These are phyloP conservation scores for Hypoxylon lienhwacheense DNA, from an alignment of 495 filamentous ascomycete genomes.

Conservation along the genomic window DNA sequence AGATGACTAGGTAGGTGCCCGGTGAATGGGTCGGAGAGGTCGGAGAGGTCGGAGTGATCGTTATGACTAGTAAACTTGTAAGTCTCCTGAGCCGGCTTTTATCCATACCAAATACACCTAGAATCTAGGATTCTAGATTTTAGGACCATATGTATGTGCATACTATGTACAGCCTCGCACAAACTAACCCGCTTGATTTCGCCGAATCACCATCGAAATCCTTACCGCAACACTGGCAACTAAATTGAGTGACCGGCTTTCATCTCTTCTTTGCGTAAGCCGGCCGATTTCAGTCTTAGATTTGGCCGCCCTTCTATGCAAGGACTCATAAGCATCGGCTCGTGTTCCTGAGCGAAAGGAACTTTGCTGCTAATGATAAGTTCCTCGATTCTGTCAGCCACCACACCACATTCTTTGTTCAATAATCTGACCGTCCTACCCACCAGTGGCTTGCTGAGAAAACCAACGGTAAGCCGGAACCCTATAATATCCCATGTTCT, in stretches of 20 bases:
- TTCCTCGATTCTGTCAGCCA: conserved; percentile 17
- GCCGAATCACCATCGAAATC: conserved; percentile 30
- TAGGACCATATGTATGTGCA: no score
- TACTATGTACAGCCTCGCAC: conserved; percentile 37
- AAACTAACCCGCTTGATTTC: conserved; percentile 35
- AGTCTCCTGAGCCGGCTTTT: conserved; percentile 13
- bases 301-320: conserved; percentile 21
- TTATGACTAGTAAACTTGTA: conserved; percentile 14
- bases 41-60: no score
- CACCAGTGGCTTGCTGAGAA: conserved; percentile 13
- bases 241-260: conserved; percentile 32
- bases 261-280: conserved; percentile 34
- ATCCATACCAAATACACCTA: conserved; percentile 15
- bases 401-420: conserved; percentile 19
- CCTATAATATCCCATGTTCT: neutral
- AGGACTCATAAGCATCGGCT: conserved; percentile 30
- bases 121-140: conserved; percentile 20
- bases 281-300: conserved; percentile 23
- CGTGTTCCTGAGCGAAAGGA: conserved; percentile 32
- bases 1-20: conserved; percentile 31
- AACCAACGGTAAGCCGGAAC: conserved; percentile 23
- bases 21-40: conserved; percentile 15
- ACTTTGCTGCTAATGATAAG: conserved; percentile 30
- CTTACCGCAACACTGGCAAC: conserved; percentile 21
- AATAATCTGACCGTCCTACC: conserved; percentile 23